Conservation (phyloP, 495 filamentous ascomycete species). For the Aspergillus sparsus region DNA sequence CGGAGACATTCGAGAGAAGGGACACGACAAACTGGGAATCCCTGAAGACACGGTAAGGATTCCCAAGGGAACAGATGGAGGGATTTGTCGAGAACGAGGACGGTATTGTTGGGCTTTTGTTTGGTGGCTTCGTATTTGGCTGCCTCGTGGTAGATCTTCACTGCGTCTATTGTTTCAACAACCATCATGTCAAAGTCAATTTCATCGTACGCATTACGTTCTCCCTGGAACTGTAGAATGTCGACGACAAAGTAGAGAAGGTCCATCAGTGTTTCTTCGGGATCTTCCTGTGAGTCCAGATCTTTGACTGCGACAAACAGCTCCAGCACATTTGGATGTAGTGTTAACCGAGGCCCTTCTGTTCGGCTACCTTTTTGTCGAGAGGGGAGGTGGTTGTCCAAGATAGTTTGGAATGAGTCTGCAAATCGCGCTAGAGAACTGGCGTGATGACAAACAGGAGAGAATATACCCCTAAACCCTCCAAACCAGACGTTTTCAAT, state of each 20-base stretch:
- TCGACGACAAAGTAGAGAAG: conserved; percentile 95
- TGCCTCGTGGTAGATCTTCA: conserved; percentile 73
- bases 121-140: conserved; percentile 44
- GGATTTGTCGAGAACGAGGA: conserved; percentile 89
- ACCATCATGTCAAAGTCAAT: conserved; percentile 93
- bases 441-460: conserved; percentile 60
- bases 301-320: conserved; percentile 85
- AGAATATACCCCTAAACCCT: conserved; percentile 89
- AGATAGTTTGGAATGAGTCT: conserved; percentile 72
- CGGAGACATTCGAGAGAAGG: conserved; percentile 81
- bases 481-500: conserved; percentile 94
- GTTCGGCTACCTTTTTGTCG: conserved; percentile 62
- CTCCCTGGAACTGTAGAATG: conserved; percentile 93
- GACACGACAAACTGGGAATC: conserved; percentile 78
- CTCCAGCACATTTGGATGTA: conserved; percentile 79
- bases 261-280: conserved; percentile 84
- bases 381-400: conserved; percentile 88
- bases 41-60: conserved; percentile 80
- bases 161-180: conserved; percentile 77
- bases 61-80: conserved; percentile 95
- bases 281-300: conserved; percentile 65
- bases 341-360: conserved; percentile 51
- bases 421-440: conserved; percentile 72
- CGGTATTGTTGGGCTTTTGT: conserved; percentile 77
- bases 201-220: conserved; percentile 96